These are phyloP conservation scores for Schwanniomyces polymorphus DNA, from an alignment of 805 yeast genomes.

Conservation along the genomic window DNA sequence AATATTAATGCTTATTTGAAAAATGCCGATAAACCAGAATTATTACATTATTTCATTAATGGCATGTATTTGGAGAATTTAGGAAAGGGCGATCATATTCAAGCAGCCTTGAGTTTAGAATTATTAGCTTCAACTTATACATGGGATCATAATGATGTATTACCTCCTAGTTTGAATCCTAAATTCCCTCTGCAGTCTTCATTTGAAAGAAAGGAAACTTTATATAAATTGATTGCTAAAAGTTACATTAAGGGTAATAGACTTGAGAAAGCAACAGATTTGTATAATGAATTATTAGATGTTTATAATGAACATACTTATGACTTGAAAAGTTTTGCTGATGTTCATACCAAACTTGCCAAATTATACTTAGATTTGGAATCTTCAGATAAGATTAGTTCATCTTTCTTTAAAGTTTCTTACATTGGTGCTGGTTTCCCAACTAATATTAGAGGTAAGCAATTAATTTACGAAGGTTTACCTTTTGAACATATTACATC, in stretches of 20 bases:
- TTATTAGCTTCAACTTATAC: conserved; percentile 71
- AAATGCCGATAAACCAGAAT: conserved; percentile 76
- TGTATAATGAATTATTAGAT: conserved; percentile 72
- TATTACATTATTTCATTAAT: conserved; percentile 75
- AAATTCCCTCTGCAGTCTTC: conserved; percentile 77
- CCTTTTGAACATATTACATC: conserved; percentile 87
- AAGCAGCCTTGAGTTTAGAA: conserved; percentile 81
- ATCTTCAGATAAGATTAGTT: conserved; percentile 67
- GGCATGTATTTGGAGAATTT: conserved; percentile 69
- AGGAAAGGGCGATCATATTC: conserved; percentile 62
- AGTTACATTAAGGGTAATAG: conserved; percentile 71
- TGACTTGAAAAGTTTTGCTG: conserved; percentile 73
- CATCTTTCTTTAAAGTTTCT: conserved; percentile 76
- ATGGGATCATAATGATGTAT: conserved; percentile 62
- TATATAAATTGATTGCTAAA: conserved; percentile 68
- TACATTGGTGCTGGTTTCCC: conserved; percentile 89
- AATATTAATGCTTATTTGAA: conserved; percentile 74
- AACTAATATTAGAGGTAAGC: conserved; percentile 66
- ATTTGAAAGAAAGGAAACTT: conserved; percentile 75
- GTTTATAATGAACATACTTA: conserved; percentile 73
- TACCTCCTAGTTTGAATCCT: conserved; percentile 63
- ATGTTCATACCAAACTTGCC: conserved; percentile 66
- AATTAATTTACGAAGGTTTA: conserved; percentile 80
- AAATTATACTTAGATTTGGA: conserved; percentile 67
- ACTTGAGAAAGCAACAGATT: conserved; percentile 76